phyloP scores from a whole-genome alignment of 805 yeast species.

The Crinitomyces ghanaensis region DNA sequence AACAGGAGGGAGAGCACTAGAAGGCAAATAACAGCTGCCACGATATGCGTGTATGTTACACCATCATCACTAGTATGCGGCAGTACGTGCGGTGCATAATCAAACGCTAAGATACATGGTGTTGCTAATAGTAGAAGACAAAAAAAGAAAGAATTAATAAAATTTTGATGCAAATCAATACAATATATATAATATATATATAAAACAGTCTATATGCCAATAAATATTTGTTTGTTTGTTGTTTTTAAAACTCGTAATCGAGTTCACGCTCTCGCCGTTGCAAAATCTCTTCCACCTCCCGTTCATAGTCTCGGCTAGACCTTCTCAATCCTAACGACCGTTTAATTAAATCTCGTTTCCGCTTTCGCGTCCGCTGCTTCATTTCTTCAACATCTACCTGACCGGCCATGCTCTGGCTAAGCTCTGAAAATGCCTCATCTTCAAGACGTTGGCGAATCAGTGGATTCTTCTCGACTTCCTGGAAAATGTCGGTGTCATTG shows the following conservation, averaged over 20 bases:
- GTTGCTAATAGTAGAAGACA: too few relatives aligned
- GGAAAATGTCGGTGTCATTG: conserved; percentile 70
- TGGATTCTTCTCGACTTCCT: conserved; percentile 59
- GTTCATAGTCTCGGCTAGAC: conserved; percentile 23
- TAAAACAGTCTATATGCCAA: neutral
- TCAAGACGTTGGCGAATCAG: conserved; percentile 62
- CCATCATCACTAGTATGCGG: too few relatives aligned
- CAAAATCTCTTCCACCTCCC: conserved; percentile 27
- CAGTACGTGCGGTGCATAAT: too few relatives aligned
- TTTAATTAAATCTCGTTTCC: conserved; percentile 17
- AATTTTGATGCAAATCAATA: too few relatives aligned
- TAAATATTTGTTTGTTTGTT: too few relatives aligned
- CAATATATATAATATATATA: neutral
- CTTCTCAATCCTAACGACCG: conserved; percentile 19
- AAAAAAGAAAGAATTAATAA: neutral
- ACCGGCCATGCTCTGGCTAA: conserved; percentile 20
- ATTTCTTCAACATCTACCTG: conserved; percentile 51
- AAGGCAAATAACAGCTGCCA: too few relatives aligned
- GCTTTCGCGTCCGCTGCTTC: neutral
- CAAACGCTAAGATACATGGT: too few relatives aligned
- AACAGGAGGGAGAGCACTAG: too few relatives aligned
- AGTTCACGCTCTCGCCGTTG: conserved; percentile 27
- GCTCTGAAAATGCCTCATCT: conserved; percentile 54
- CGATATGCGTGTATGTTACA: too few relatives aligned
- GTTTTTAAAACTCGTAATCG: conserved; percentile 6